phyloP scores from a whole-genome alignment of 805 yeast species.

The Lachancea waltii region DNA sequence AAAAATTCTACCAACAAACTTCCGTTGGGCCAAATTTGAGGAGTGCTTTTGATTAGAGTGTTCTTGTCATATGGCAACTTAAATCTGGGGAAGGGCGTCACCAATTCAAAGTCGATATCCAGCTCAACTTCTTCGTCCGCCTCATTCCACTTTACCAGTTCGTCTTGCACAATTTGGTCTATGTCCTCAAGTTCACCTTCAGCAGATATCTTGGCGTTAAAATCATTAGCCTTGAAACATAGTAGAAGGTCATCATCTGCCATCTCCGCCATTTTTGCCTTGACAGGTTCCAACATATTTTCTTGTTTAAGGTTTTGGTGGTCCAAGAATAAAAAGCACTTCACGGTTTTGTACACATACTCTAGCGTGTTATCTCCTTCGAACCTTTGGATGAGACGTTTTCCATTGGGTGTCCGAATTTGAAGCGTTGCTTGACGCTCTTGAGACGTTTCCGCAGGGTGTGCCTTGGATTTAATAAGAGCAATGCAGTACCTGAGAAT shows the following conservation, averaged over 20 bases:
- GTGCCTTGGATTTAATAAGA: not conserved
- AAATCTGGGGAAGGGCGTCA: slow-evolving; percentile 57
- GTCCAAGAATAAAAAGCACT: slow-evolving; percentile 4
- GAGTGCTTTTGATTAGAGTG: slow-evolving; percentile 34
- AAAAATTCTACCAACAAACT: slow-evolving; percentile 48
- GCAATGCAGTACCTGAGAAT: slow-evolving; percentile 22
- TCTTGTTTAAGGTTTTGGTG: slow-evolving; percentile 1
- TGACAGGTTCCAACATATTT: slow-evolving; percentile 29
- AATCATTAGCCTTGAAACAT: slow-evolving; percentile 18
- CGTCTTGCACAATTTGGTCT: slow-evolving; percentile 11
- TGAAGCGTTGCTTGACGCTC: slow-evolving; percentile 24
- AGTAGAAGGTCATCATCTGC: slow-evolving; percentile 14
- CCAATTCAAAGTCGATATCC: slow-evolving; percentile 49
- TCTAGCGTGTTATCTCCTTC: slow-evolving; percentile 15
- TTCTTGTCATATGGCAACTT: slow-evolving; percentile 35
- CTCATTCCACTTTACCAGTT: slow-evolving; percentile 13
- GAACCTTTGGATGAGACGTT: slow-evolving; percentile 24
- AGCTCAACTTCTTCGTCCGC: slow-evolving; percentile 33
- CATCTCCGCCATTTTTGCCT: slow-evolving; percentile 30
- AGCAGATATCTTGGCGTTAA: slow-evolving; percentile 10
- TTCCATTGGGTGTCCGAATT: slow-evolving; percentile 30
- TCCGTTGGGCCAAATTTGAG: slow-evolving; percentile 65
- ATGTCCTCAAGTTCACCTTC: slow-evolving; percentile 4
- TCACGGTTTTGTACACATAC: slow-evolving; percentile 11
- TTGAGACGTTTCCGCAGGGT: not conserved